phyloP scores from a whole-genome alignment of 2,329 filamentous ascomycete genomes.

The Westerdykella sp. region DNA sequence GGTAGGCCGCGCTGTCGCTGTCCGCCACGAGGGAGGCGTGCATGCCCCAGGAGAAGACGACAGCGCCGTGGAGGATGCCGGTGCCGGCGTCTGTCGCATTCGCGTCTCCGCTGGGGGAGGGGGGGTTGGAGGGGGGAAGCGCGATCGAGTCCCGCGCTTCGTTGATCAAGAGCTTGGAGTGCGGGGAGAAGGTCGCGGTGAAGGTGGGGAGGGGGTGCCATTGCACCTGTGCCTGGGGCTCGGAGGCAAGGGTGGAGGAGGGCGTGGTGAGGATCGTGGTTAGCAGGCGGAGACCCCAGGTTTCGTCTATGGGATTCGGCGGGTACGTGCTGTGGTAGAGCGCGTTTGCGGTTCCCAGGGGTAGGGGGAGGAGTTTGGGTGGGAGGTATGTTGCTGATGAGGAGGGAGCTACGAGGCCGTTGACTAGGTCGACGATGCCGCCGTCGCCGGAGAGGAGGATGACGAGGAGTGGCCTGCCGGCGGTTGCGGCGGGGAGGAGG shows the following conservation, averaged over 20 bases:
- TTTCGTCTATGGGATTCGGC: slow-evolving; percentile 32
- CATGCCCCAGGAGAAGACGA: slow-evolving; percentile 85
- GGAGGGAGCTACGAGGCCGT: slow-evolving; percentile 49
- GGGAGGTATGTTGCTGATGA: slow-evolving; percentile 29
- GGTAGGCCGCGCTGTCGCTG: slow-evolving; percentile 77
- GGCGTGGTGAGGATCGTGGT: too few species aligned
- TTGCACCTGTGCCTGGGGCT: slow-evolving; percentile 29
- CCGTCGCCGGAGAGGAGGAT: slow-evolving; percentile 84
- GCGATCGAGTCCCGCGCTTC: slow-evolving; percentile 41
- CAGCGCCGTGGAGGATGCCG: slow-evolving; percentile 57
- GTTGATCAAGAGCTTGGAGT: slow-evolving; percentile 38
- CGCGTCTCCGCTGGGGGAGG: too few species aligned
- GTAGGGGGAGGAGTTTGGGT: slow-evolving; percentile 52
- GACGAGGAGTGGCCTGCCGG: slow-evolving; percentile 46
- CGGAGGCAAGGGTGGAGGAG: too few species aligned
- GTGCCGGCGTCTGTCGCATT: slow-evolving; percentile 9
- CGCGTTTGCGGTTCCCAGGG: slow-evolving; percentile 48
- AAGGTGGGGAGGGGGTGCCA: slow-evolving; percentile 40
- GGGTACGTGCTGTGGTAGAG: slow-evolving; percentile 43
- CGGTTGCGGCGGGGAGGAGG: slow-evolving; percentile 47
- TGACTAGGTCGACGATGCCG: slow-evolving; percentile 75
- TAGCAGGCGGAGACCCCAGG: slow-evolving; percentile 33
- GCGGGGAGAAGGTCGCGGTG: slow-evolving; percentile 41
- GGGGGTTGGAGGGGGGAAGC: slow-evolving; percentile 14
- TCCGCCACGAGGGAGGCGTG: slow-evolving; percentile 86